Evolutionary conservation across 164 flowering plant genomes (phyloP).

Genomic region (Nymphaea thermarum): DNA sequence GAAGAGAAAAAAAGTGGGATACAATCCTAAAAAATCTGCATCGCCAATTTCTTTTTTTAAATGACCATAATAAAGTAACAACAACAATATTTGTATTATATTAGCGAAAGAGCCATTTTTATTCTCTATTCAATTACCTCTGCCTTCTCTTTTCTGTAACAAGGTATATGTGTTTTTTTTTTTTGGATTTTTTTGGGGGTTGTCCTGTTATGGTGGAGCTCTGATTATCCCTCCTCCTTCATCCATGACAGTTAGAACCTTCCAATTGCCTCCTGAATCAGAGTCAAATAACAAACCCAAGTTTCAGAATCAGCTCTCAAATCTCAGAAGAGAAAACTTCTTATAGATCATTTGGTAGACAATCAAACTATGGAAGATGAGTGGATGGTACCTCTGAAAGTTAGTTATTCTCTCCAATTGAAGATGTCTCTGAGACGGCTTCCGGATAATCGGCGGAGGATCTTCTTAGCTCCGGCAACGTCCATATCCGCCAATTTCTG

Average conservation of each 20-base stretch:
- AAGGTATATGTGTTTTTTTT: neutral
- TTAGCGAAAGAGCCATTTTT: neutral
- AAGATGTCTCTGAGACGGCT: constrained; percentile 54
- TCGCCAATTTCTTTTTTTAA: neutral
- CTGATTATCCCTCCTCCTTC: neutral
- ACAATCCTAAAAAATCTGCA: neutral
- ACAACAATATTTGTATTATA: neutral
- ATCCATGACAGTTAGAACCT: neutral
- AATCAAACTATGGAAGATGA: neutral
- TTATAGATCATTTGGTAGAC: neutral
- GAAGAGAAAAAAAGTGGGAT: neutral
- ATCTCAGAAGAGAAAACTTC: neutral
- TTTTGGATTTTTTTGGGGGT: no score
- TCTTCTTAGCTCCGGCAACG: constrained; percentile 66
- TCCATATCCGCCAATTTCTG: constrained; percentile 59
- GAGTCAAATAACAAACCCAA: neutral
- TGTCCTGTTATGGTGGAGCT: neutral
- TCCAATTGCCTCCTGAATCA: neutral
- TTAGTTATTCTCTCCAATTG: constrained; percentile 51
- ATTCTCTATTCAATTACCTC: neutral
- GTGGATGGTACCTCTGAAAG: constrained; percentile 26
- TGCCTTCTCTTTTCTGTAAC: neutral
- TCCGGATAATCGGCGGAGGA: constrained; percentile 50
- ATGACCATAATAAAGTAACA: neutral
- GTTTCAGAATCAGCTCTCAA: neutral